phyloP scores from a whole-genome alignment of 2,329 filamentous ascomycete species.

The Trichoderma guizhouense region DNA sequence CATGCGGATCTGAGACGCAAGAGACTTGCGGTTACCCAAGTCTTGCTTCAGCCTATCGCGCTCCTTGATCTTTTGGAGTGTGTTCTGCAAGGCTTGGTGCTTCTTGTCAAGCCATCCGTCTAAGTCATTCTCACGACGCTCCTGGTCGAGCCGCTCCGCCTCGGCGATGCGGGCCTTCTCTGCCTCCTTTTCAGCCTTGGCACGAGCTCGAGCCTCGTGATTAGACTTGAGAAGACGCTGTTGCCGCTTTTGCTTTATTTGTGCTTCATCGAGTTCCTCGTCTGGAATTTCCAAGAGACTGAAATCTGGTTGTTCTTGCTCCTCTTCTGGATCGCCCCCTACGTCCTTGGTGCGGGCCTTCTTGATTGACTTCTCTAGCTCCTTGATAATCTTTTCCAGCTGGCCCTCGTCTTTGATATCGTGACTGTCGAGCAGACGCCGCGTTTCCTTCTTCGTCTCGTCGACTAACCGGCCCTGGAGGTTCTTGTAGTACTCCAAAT shows the following conservation, averaged over 20 bases:
- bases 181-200: constrained; percentile 91
- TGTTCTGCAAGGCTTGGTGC: constrained; percentile 65
- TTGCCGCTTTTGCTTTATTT: constrained; percentile 86
- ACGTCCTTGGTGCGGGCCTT: constrained; percentile 92
- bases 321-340: constrained; percentile 74
- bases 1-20: constrained; percentile 96
- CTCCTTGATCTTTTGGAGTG: constrained; percentile 84
- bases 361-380: constrained; percentile 85
- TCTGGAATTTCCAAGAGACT: constrained; percentile 85
- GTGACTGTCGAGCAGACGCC: constrained; percentile 79
- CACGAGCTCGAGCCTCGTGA: constrained; percentile 86
- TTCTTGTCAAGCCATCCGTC: constrained; percentile 85
- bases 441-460: constrained; percentile 86
- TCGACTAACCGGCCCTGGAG: constrained; percentile 69
- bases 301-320: constrained; percentile 79
- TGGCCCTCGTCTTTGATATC: constrained; percentile 89
- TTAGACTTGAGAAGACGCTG: constrained; percentile 93
- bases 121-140: constrained; percentile 78
- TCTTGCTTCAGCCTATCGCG: constrained; percentile 90
- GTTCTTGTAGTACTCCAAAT: constrained; percentile 89
- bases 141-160: constrained; percentile 77
- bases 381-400: constrained; percentile 78
- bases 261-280: constrained; percentile 87
- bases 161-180: constrained; percentile 83
- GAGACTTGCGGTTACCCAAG: constrained; percentile 91